These are phyloP conservation scores for Trichoderma harzianum DNA, from an alignment of 2,329 filamentous ascomycete genomes.

Conservation along the genomic window DNA sequence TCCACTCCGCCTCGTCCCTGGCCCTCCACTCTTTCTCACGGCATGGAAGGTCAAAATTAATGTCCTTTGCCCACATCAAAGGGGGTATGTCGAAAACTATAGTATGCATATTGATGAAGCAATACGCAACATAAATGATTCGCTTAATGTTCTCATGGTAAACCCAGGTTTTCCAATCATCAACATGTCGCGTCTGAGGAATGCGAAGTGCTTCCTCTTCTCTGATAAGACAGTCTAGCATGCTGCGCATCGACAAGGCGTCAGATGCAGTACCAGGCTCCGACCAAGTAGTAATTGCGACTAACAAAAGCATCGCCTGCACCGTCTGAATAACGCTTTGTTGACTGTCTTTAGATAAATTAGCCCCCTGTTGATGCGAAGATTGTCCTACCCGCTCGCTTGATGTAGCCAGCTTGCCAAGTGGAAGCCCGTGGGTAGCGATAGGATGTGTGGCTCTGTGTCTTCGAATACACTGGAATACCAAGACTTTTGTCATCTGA, in stretches of 20 bases:
- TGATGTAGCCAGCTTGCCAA: neutral
- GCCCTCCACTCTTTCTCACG: neutral
- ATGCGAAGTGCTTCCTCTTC: neutral
- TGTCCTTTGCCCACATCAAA: neutral
- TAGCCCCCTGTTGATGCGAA: neutral
- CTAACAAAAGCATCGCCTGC: neutral
- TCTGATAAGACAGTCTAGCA: neutral
- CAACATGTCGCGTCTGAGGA: neutral
- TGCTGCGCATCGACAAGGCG: neutral
- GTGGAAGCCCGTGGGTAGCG: too few relatives aligned
- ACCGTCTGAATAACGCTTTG: neutral
- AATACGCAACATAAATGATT: neutral
- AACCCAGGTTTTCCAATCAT: neutral
- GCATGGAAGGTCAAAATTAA: neutral
- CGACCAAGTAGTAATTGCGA: neutral
- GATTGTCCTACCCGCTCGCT: neutral
- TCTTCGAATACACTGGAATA: neutral
- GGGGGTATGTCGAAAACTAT: neutral
- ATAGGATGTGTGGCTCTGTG: neutral
- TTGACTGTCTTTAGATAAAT: neutral
- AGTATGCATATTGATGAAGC: neutral
- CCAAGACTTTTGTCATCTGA: neutral
- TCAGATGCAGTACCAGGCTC: neutral
- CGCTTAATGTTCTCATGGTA: neutral
- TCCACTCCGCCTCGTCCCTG: neutral